Percentiles rank a stretch among this genome's conserved stretches.
phyloP scores from a whole-genome alignment of 2,329 filamentous ascomycete genomes.

The Diplodia mutila region DNA sequence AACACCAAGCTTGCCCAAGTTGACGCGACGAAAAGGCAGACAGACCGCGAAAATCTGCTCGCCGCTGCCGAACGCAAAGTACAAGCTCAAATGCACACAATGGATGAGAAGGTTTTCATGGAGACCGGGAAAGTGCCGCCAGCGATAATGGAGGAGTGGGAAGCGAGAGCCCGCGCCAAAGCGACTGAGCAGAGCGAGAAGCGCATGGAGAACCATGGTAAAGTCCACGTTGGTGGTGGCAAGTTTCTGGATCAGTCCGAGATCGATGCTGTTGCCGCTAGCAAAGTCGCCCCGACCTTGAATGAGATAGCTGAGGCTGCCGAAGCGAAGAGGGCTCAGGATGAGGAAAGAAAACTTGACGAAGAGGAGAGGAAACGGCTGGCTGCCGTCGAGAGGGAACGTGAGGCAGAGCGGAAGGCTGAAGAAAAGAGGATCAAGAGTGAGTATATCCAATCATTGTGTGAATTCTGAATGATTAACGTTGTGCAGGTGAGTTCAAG shows the following conservation, averaged over 20 bases:
- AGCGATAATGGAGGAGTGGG: slow-evolving; percentile 74
- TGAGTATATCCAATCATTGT: slow-evolving; percentile 45
- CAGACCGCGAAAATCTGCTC: slow-evolving; percentile 75
- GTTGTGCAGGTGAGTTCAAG: slow-evolving; percentile 58
- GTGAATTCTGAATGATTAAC: slow-evolving; percentile 28
- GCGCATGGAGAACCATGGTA: slow-evolving; percentile 61
- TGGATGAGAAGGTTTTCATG: slow-evolving; percentile 79
- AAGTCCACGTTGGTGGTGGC: slow-evolving; percentile 75
- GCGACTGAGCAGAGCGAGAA: slow-evolving; percentile 68
- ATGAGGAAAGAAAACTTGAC: slow-evolving; percentile 65
- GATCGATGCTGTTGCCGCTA: slow-evolving; percentile 77
- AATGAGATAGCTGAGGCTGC: slow-evolving; percentile 83
- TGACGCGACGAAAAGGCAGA: slow-evolving; percentile 72
- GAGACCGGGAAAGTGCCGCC: slow-evolving; percentile 76
- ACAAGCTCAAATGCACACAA: slow-evolving; percentile 72
- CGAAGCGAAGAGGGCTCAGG: slow-evolving; percentile 69
- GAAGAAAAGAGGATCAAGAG: slow-evolving; percentile 58
- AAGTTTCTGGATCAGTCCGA: slow-evolving; percentile 78
- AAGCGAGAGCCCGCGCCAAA: slow-evolving; percentile 71
- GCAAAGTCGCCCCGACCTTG: slow-evolving; percentile 77
- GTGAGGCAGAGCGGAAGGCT: slow-evolving; percentile 49
- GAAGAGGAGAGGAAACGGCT: slow-evolving; percentile 67
- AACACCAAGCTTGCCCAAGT: slow-evolving; percentile 69
- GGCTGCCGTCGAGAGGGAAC: slow-evolving; percentile 59
- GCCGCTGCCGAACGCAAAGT: slow-evolving; percentile 85